These are phyloP conservation scores for Herpetospermum pedunculosum DNA, from an alignment of 306 rosid species.

Conservation along the genomic window DNA sequence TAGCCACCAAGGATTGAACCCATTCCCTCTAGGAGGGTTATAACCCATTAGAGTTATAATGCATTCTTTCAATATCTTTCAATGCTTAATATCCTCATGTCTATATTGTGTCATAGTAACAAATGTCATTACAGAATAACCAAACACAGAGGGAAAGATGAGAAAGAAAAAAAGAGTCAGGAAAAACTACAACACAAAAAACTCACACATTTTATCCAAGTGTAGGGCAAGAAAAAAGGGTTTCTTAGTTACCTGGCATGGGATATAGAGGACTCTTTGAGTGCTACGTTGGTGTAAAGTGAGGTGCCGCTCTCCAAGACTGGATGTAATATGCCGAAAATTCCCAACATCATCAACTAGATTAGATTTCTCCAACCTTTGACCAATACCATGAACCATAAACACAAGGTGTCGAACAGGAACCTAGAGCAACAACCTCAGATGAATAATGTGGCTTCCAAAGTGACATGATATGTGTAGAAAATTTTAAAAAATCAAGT, in stretches of 20 bases:
- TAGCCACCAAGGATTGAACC: no score
- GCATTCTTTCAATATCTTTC: no score
- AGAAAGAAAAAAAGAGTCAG: background rate
- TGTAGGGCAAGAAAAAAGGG: conserved; percentile 1
- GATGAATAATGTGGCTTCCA: background rate
- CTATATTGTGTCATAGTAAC: background rate
- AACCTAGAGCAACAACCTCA: conserved; percentile 38
- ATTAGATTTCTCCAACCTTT: conserved; percentile 95
- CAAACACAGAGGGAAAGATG: background rate
- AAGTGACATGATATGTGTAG: background rate
- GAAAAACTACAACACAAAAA: conserved; percentile 2
- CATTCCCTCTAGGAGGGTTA: no score
- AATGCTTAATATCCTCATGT: background rate
- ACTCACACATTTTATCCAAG: background rate
- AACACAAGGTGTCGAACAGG: conserved; percentile 96
- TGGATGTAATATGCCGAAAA: conserved; percentile 67
- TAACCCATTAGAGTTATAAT: no score
- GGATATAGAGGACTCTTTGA: conserved; percentile 90
- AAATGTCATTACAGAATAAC: background rate
- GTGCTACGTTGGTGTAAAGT: conserved; percentile 63
- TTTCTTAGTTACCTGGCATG: conserved; percentile 63
- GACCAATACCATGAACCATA: conserved; percentile 99
- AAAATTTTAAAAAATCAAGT: background rate
- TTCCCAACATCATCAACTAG: conserved; percentile 83
- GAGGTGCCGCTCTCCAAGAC: conserved; percentile 83